Evolutionary conservation across 1,139 yeast genomes (phyloP), one percentile per base, ranked within the genome.

Genomic region (Blastobotrys proliferans): DNA sequence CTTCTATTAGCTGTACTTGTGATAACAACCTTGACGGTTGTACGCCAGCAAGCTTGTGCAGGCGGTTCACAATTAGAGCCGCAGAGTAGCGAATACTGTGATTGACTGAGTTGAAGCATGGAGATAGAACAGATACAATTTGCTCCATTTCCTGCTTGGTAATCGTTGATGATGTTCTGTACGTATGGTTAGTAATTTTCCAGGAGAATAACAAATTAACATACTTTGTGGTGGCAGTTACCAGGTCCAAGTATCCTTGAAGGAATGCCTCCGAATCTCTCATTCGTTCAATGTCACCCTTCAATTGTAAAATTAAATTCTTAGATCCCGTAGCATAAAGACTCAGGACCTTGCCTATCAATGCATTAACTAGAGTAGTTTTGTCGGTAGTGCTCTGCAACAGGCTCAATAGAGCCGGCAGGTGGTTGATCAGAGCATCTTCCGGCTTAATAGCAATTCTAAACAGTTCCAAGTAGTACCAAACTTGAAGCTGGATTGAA

Each of bases 1-100:
- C 79, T 57, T 86, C 96, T 44, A 88, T 76, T 3, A 63, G 69
- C 50, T 62, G 69, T 56, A 73, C 81, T 58, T 68, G 77, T 39
- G 54, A 65, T 44, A 60, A 49, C 41, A 61, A 44, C 36, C 47
- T 45, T 3, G 63, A 60, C n/a, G 48, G 51, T 8, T 64, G 65
- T 2, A 52, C 40, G 0, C 62, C 64, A 22, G 61, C 55, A 1
- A 57, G 34, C 6, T 58, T 53, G 37, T 60, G 55, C 3, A 75
- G 46, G 1, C 63, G 58, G 3, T 61, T 55, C 4, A 74, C 51
- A 39, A 78, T 60, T 21, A 68, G 63, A 28, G 79, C 59, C 0
- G 85, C 65, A 32, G 60, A 63, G 14, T 64, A 53, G 48, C 87
- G 73, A n/a, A 74, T 57, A 1, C 63, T 64, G 41, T 70, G 75